Conservation (phyloP, 805 yeast genomes). For the Cyberlindnera euphorbiae region DNA sequence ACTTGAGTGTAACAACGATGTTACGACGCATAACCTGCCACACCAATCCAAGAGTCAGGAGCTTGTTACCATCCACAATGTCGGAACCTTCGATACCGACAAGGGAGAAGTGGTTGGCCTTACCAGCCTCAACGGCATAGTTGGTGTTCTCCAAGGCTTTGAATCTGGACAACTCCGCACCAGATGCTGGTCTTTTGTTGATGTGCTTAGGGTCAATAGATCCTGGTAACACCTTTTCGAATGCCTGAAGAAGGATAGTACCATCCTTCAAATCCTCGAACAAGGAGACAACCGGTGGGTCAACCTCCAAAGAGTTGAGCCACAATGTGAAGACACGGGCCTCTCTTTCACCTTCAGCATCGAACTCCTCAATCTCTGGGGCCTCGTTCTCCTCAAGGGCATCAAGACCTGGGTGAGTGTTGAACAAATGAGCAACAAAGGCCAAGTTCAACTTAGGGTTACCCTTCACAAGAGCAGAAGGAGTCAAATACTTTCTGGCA, state of each 20-base stretch:
- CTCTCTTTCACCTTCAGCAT: constrained; percentile 99
- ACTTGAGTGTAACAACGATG: constrained; percentile 76
- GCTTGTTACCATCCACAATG: constrained; percentile 87
- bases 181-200: constrained; percentile 77
- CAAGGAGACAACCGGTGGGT: constrained; percentile 85
- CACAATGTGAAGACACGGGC: constrained; percentile 97
- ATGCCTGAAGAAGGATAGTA: constrained; percentile 81
- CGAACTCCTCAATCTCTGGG: constrained; percentile 95
- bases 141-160: constrained; percentile 97
- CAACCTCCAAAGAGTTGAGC: constrained; percentile 94
- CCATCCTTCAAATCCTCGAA: constrained; percentile 97
- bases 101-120: constrained; percentile 83
- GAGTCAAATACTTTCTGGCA: constrained; percentile 92
- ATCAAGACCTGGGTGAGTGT: constrained; percentile 94
- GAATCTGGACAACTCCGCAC: constrained; percentile 77
- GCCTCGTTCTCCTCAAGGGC: constrained; percentile 89
- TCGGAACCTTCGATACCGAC: constrained; percentile 99
- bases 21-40: constrained; percentile 99
- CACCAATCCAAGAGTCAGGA: constrained; percentile 85
- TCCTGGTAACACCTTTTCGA: constrained; percentile 93
- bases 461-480: constrained; percentile 89
- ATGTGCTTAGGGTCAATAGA: constrained; percentile 73
- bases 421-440: constrained; percentile 94
- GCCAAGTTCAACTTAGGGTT: constrained; percentile 96
- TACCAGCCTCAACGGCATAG: constrained; percentile 96